Percentiles rank a stretch among this genome's conserved stretches.
These are phyloP conservation scores for Globisporangium heterothallicum DNA, from an alignment of 352 stramenopile species.

Conservation along the genomic window DNA sequence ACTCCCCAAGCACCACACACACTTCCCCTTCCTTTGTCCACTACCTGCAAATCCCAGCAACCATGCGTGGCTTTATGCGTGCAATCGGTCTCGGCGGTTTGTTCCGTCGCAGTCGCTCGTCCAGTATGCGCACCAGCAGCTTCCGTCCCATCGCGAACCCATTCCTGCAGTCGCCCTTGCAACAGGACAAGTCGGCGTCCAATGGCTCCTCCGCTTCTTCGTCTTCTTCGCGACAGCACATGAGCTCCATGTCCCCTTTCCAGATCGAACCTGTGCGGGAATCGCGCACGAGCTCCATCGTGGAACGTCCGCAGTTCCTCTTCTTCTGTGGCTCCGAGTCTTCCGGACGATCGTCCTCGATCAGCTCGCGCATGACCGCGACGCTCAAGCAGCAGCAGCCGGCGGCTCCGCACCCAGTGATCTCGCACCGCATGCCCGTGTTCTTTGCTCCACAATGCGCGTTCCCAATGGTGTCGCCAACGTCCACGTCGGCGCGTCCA, in stretches of 20 bases:
- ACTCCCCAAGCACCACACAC: neutral
- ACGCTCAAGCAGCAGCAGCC: constrained; percentile 6
- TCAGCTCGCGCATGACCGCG: constrained; percentile 9
- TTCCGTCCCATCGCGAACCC: constrained; percentile 32
- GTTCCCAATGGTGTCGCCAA: constrained; percentile 17
- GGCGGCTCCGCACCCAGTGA: constrained; percentile 21
- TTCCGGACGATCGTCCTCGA: constrained; percentile 7
- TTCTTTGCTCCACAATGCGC: constrained; percentile 38
- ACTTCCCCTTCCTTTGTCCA: too few species aligned
- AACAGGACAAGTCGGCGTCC: constrained; percentile 1
- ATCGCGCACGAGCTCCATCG: constrained; percentile 26
- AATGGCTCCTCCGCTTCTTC: neutral
- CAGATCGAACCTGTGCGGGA: constrained; percentile 9
- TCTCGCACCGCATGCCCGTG: constrained; percentile 68
- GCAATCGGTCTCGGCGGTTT: constrained; percentile 55
- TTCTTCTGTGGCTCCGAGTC: constrained; percentile 74
- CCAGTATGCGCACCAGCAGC: constrained; percentile 6
- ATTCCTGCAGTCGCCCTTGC: constrained; percentile 14
- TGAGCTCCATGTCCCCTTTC: neutral
- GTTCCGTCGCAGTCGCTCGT: constrained; percentile 23
- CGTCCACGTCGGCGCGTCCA: constrained; percentile 16
- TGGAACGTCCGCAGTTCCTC: constrained; percentile 59
- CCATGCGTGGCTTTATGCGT: constrained; percentile 67
- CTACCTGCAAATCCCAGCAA: too few species aligned
- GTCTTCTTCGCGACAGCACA: neutral